Evolutionary conservation across 2,329 filamentous ascomycete species (phyloP), one percentile per base, ranked within the genome.

Genomic region (Pseudogymnoascus sp.): DNA sequence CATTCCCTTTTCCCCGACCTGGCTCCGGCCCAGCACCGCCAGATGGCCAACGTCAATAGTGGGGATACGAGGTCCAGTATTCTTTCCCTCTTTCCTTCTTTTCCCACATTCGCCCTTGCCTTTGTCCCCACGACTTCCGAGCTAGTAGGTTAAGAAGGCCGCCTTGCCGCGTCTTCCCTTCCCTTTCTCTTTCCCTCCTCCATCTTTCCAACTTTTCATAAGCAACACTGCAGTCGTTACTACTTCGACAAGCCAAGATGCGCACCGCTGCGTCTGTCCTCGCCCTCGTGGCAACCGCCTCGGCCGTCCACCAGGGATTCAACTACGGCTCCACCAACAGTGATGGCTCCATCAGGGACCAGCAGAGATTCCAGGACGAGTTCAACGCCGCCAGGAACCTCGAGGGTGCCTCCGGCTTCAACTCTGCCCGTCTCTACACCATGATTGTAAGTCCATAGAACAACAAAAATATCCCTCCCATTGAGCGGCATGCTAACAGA

Each of bases 251-350:
- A 18, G 16, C 9, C 62, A 68, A 61, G 30, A 71, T 71, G 70
- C 69, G 66, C 66, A 66, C 67, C 9, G 4, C 34, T 6, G 62
- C 65, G 12, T 61, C 59, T 57, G 47, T 70, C 43, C 54, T 69
- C 32, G 65, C 69, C 64, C 61, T 70, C 61, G 68, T 64, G 57
- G 68, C 65, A 18, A 64, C 67, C 6, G 28, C 68, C 11, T 67
- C 67, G 1, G 62, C 76, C 38, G 72, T 74, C 12, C 71, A 76
- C 72, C 79, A 83, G 64, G 89, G 89, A 67, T 90, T 90, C 83
- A 90, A 90, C 79, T 90, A 89, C 65, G 87, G 86, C 65, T 78
- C 80, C 60, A 80, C 79, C 62, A 83, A 83, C 70, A 80, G 78
- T 58, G 80, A 82, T 65, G 80, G 83, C 64, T 73, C 78, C 41